Evolutionary conservation across 192 early-diverging fungal genomes (phyloP).

Genomic region (Obelidium mucronatum): DNA sequence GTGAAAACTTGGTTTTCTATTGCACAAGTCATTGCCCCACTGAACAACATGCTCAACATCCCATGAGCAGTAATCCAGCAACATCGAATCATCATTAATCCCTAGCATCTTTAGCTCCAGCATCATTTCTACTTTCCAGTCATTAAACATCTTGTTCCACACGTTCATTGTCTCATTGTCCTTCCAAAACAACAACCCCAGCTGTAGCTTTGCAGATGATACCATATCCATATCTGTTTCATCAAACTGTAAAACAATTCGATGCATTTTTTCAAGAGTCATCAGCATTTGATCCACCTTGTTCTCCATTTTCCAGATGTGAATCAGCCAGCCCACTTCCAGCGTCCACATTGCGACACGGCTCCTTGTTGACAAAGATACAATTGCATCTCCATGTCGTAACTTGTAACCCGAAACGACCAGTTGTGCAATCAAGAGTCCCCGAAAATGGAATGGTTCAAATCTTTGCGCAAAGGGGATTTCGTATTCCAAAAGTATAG

Average conservation of each 20-base stretch:
- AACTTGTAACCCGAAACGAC: not conserved
- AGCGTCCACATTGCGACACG: not conserved
- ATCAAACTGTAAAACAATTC: too few species aligned
- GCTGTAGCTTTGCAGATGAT: not conserved
- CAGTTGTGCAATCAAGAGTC: not conserved
- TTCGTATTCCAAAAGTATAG: not conserved
- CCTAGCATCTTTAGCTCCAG: too few species aligned
- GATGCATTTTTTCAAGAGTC: too few species aligned
- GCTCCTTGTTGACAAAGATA: not conserved
- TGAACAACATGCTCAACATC: too few species aligned
- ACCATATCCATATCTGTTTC: too few species aligned
- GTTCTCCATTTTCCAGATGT: not conserved
- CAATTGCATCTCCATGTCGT: too few species aligned
- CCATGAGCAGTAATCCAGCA: too few species aligned
- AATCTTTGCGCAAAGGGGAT: not conserved
- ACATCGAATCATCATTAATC: too few species aligned
- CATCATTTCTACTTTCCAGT: not conserved
- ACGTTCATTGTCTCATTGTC: not conserved
- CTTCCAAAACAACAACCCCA: not conserved
- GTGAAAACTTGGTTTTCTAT: too few species aligned
- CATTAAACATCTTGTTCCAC: not conserved
- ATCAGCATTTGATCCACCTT: too few species aligned
- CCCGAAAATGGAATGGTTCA: slow-evolving; percentile 1
- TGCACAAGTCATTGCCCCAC: too few species aligned
- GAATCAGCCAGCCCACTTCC: not conserved